phyloP scores from a whole-genome alignment of 2,329 filamentous ascomycete genomes.

The Diplodia mutila region DNA sequence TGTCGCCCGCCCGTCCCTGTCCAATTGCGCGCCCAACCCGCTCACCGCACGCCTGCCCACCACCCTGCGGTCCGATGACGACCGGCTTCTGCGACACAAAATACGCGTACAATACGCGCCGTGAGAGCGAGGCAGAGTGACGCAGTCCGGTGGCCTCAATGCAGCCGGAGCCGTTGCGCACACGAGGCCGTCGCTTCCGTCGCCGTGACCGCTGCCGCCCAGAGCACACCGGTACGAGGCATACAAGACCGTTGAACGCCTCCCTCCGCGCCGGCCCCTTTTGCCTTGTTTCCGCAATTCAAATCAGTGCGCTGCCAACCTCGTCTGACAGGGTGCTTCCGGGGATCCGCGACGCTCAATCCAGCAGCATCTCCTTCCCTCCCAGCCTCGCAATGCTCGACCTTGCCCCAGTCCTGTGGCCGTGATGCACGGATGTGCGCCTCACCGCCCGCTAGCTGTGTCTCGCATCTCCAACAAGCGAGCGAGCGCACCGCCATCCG shows the following conservation, averaged over 20 bases:
- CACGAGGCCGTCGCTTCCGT: neutral
- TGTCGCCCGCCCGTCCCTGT: neutral
- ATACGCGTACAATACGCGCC: slow-evolving; percentile 15
- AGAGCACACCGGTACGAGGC: slow-evolving; percentile 1
- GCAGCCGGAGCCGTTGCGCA: neutral
- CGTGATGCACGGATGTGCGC: neutral
- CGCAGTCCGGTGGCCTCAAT: too few species aligned
- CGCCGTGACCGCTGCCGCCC: too few species aligned
- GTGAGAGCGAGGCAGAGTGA: neutral
- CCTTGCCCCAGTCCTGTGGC: neutral
- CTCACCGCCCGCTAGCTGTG: slow-evolving; percentile 18
- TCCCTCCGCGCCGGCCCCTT: slow-evolving; percentile 8
- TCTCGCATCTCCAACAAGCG: slow-evolving; percentile 19
- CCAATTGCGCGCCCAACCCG: neutral
- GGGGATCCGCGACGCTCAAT: slow-evolving; percentile 15
- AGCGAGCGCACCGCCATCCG: slow-evolving; percentile 19
- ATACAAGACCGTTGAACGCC: slow-evolving; percentile 12
- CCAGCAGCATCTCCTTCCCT: slow-evolving; percentile 13
- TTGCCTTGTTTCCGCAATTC: slow-evolving; percentile 1
- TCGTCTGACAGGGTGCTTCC: neutral
- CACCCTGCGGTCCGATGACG: slow-evolving; percentile 9
- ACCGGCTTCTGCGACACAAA: slow-evolving; percentile 1
- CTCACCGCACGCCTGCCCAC: slow-evolving; percentile 12
- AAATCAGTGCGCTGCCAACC: slow-evolving; percentile 2
- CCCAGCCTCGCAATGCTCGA: neutral